These are phyloP conservation scores for Epichloe festucae DNA, from an alignment of 2,329 filamentous ascomycete genomes.

Conservation along the genomic window DNA sequence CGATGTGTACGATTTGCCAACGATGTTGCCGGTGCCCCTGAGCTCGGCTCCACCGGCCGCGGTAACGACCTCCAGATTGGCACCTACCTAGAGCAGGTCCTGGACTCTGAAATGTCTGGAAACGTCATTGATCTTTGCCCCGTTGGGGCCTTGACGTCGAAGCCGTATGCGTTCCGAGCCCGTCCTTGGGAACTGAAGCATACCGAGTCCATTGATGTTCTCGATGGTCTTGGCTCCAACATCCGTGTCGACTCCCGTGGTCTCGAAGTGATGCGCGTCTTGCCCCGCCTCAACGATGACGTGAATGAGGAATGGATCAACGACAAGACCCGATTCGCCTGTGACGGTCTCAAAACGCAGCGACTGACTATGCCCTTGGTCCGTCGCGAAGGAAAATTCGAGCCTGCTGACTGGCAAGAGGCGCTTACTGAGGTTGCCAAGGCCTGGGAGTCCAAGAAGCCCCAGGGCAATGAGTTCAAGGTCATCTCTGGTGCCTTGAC, in stretches of 20 bases:
- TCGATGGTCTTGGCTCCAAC: conserved; percentile 85
- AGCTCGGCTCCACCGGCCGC: conserved; percentile 86
- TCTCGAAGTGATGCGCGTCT: conserved; percentile 87
- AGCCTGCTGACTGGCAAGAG: conserved; percentile 91
- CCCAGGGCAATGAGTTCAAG: conserved; percentile 92
- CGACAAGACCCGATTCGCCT: conserved; percentile 93
- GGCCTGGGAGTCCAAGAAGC: conserved; percentile 66
- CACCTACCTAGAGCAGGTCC: conserved; percentile 87
- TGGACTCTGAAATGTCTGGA: conserved; percentile 88
- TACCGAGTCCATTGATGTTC: conserved; percentile 88
- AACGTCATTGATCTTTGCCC: conserved; percentile 98
- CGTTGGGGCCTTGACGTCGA: conserved; percentile 89
- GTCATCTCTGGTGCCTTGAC: conserved; percentile 80
- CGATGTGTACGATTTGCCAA: conserved; percentile 96
- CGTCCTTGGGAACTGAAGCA: conserved; percentile 96
- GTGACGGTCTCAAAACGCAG: conserved; percentile 93
- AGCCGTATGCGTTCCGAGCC: conserved; percentile 94
- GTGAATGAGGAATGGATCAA: conserved; percentile 99
- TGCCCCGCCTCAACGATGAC: conserved; percentile 90
- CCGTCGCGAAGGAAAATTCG: conserved; percentile 78
- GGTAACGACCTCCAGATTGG: conserved; percentile 97
- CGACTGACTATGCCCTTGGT: conserved; percentile 85
- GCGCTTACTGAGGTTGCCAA: conserved; percentile 76
- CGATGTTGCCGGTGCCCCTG: conserved; percentile 88
- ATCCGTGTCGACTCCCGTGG: conserved; percentile 89